Conservation (phyloP, 768 basidiomycete genomes). For the Cyclocybe aegerita region DNA sequence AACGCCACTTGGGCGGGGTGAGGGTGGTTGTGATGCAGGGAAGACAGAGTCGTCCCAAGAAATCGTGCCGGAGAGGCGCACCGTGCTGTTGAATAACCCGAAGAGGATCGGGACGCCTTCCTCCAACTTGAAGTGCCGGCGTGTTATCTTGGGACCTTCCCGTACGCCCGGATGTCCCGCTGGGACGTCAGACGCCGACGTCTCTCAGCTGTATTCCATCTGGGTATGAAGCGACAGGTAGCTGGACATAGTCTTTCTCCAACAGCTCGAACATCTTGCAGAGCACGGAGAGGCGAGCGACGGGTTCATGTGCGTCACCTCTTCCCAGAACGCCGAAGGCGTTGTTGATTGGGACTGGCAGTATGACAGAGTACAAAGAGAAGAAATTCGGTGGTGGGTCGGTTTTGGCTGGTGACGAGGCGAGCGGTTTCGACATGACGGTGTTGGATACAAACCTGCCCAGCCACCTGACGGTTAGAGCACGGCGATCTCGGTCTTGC, state of each 20-base stretch:
- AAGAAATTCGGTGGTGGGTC: constrained; percentile 29
- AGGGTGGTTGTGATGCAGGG: neutral
- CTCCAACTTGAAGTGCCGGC: constrained; percentile 29
- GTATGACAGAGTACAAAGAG: constrained; percentile 22
- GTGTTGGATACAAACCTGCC: neutral
- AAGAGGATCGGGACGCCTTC: constrained; percentile 32
- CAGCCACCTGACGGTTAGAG: no score
- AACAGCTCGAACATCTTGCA: constrained; percentile 27
- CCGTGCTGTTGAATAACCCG: constrained; percentile 25
- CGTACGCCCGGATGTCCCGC: neutral
- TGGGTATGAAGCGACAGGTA: constrained; percentile 12
- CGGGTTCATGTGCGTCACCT: constrained; percentile 28
- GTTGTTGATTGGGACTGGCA: constrained; percentile 25
- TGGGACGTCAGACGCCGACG: constrained; percentile 1
- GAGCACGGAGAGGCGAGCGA: constrained; percentile 27
- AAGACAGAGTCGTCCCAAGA: constrained; percentile 29
- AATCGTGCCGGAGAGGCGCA: constrained; percentile 28
- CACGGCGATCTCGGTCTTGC: no score
- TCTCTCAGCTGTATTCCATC: constrained; percentile 10
- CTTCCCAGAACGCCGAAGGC: constrained; percentile 29
- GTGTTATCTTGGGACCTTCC: constrained; percentile 9
- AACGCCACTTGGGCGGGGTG: neutral
- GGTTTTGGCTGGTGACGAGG: constrained; percentile 7
- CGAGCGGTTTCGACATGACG: neutral
- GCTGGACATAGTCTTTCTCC: constrained; percentile 21